A percentile compares a stretch with the other conserved stretches of the same genome.
Conservation (phyloP, 805 yeast genomes). For the Pichia californica region DNA sequence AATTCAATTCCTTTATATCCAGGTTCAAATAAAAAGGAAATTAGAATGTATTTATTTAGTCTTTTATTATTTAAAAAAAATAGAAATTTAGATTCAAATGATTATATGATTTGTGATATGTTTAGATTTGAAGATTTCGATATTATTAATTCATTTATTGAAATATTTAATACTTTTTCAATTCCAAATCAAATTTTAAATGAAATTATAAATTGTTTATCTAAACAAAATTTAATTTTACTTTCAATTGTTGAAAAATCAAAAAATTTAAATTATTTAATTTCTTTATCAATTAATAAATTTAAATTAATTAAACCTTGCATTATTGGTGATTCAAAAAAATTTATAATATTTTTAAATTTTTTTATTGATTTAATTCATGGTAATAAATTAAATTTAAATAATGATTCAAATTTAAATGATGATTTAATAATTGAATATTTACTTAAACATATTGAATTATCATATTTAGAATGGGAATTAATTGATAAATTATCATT, state of each 20-base stretch:
- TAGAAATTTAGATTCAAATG: neutral
- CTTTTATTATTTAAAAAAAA: neutral
- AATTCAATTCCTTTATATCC: constrained; percentile 8
- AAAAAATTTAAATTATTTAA: neutral
- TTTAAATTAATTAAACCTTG: constrained; percentile 8
- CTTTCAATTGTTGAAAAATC: constrained; percentile 1
- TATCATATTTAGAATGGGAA: neutral
- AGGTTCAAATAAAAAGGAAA: neutral
- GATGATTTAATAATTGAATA: no score
- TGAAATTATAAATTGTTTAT: constrained; percentile 2
- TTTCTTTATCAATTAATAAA: neutral
- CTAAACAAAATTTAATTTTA: neutral
- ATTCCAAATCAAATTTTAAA: constrained; percentile 2
- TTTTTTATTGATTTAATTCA: neutral
- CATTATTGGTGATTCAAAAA: neutral
- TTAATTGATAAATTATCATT: neutral
- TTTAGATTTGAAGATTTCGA: neutral
- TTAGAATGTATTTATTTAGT: constrained; percentile 1
- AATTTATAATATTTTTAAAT: neutral
- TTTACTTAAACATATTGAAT: neutral
- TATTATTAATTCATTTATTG: neutral
- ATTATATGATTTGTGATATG: constrained; percentile 3
- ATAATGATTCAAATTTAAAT: no score
- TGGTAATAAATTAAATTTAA: no score
- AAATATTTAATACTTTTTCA: constrained; percentile 3